Evolutionary conservation across 1,284 basidiomycete species (phyloP), one percentile per base, ranked within the genome.

Genomic region (Meira miltonrushii): DNA sequence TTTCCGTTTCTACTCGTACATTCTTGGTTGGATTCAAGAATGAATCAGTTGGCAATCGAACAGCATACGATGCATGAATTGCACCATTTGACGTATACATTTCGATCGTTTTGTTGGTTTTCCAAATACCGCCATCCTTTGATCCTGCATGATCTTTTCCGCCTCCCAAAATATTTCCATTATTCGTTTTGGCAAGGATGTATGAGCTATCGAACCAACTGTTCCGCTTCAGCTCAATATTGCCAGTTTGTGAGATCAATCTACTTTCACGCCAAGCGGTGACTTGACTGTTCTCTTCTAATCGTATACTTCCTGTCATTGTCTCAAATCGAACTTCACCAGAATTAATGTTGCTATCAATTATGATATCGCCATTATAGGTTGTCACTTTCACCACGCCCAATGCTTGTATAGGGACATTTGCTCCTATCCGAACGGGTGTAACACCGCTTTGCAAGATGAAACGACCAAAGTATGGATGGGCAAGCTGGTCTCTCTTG

Each of bases 141-240:
- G 28, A 33, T 33, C 28, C 28, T 33, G 8, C 3, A 33, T 33
- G 28, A 33, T 33, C 28, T 33, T 33, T 33, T 33, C 28, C 28
- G 17, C 46, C 54, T 12, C 55, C 55, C 40, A 15, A 13, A 15
- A 56, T 56, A 7, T 15, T 15, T 2, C 55, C 55, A 41, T 56
- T 56, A 43, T 13, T n/a, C 17, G 55, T 28, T 25, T 43, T 56
- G 10, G 12, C 55, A 13, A 39, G 23, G 4, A 56, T 12, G 8
- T 46, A 12, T 6, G 39, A 8, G 21, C 40, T 49, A 12, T 15
- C 9, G 9, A 46, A 21, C 28, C 9, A 39, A 37, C 23, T 25
- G 23, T 49, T 49, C 41, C 21, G n/a, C 47, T 21, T 37, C 10
- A 56, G 11, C 15, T 33, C 40, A 1, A 56, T 50, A 12, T 15